Evolutionary conservation across 2,329 filamentous ascomycete species (phyloP).

Genomic region (Fusarium virguliforme): DNA sequence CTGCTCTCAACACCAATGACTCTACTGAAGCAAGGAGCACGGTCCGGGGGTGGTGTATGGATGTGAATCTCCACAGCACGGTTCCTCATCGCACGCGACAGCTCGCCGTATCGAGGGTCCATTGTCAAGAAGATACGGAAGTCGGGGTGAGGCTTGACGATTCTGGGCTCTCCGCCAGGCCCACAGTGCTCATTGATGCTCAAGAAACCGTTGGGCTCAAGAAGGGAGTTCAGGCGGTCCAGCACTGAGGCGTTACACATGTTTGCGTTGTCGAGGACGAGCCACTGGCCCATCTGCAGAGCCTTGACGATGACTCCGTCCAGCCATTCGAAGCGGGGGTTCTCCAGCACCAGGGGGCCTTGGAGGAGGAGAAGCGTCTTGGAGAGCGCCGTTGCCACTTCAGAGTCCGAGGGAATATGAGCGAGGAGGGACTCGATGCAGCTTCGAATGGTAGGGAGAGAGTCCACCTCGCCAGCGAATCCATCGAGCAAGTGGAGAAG

Average conservation of each 20-base stretch:
- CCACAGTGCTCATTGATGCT: slow-evolving; percentile 95
- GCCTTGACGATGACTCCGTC: slow-evolving; percentile 94
- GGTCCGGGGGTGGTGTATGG: slow-evolving; percentile 60
- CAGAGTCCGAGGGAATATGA: slow-evolving; percentile 62
- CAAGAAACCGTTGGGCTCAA: slow-evolving; percentile 90
- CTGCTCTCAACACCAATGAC: slow-evolving; percentile 66
- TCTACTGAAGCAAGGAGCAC: slow-evolving; percentile 56
- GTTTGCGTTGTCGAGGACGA: slow-evolving; percentile 97
- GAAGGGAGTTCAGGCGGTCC: slow-evolving; percentile 92
- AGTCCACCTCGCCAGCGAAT: slow-evolving; percentile 57
- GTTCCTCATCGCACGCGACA: slow-evolving; percentile 97
- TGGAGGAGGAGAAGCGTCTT: slow-evolving; percentile 67
- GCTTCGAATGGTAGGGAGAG: slow-evolving; percentile 58
- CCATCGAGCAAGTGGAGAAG: slow-evolving; percentile 68
- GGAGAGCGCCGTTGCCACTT: slow-evolving; percentile 64
- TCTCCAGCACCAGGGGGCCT: slow-evolving; percentile 72
- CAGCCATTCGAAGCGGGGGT: slow-evolving; percentile 94
- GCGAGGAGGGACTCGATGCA: slow-evolving; percentile 60
- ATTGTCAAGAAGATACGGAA: slow-evolving; percentile 96
- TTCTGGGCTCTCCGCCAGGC: slow-evolving; percentile 82
- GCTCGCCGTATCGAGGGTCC: slow-evolving; percentile 91
- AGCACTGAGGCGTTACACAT: slow-evolving; percentile 95
- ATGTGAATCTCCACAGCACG: slow-evolving; percentile 92
- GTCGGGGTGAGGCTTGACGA: slow-evolving; percentile 85
- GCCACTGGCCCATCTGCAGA: slow-evolving; percentile 88